Percentiles rank a stretch among this genome's conserved stretches.
Conservation (phyloP, 2,329 filamentous ascomycete species). For the Pseudogymnoascus sp. region DNA sequence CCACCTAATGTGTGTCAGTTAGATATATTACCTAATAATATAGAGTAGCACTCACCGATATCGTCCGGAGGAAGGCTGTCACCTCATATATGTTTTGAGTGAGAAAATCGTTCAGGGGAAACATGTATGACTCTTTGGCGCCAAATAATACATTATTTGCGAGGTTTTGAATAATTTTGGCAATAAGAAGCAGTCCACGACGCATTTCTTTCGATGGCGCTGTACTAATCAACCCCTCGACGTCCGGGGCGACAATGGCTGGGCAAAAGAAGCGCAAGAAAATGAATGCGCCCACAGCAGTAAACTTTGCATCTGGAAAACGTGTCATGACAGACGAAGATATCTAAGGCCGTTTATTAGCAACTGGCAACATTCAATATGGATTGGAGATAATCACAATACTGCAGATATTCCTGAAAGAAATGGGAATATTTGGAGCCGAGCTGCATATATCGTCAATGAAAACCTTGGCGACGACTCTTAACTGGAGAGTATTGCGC, state of each 20-base stretch:
- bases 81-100: slow-evolving; percentile 63
- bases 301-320: slow-evolving; percentile 66
- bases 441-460: slow-evolving; percentile 65
- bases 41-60: slow-evolving; percentile 46
- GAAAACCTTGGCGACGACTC: slow-evolving; percentile 63
- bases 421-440: slow-evolving; percentile 51
- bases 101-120: slow-evolving; percentile 61
- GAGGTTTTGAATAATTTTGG: slow-evolving; percentile 65
- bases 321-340: slow-evolving; percentile 55
- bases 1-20: slow-evolving; percentile 32
- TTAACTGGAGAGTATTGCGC: slow-evolving; percentile 59
- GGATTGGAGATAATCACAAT: slow-evolving; percentile 43
- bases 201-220: slow-evolving; percentile 63
- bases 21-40: not conserved
- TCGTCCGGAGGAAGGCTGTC: slow-evolving; percentile 60
- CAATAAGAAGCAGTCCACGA: slow-evolving; percentile 60
- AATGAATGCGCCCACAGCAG: slow-evolving; percentile 64
- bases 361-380: slow-evolving; percentile 8
- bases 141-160: slow-evolving; percentile 68
- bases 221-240: slow-evolving; percentile 55
- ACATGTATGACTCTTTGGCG: slow-evolving; percentile 68
- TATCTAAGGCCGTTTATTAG: slow-evolving; percentile 37
- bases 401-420: slow-evolving; percentile 61
- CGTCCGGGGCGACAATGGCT: slow-evolving; percentile 64
- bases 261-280: slow-evolving; percentile 68